A percentile compares a stretch with the other conserved stretches of the same genome.
phyloP scores from a whole-genome alignment of 2,329 filamentous ascomycete species.

The Aphanocladium album region DNA sequence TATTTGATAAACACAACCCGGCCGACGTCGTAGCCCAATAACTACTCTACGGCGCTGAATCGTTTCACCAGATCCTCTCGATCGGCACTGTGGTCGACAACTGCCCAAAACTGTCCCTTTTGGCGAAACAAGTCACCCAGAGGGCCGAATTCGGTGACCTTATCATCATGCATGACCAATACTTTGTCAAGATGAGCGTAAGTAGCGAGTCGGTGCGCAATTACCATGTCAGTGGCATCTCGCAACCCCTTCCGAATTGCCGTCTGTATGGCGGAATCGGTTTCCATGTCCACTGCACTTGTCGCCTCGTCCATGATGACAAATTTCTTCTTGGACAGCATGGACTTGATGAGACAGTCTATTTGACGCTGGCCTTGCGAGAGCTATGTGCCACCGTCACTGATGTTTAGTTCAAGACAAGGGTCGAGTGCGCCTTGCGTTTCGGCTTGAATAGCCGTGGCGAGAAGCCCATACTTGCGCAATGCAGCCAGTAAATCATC shows the following conservation, averaged over 20 bases:
- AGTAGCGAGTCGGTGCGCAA: slow-evolving; percentile 63
- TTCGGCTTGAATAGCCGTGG: not conserved
- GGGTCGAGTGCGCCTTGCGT: not conserved
- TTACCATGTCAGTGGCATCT: slow-evolving; percentile 58
- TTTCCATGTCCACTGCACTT: slow-evolving; percentile 63
- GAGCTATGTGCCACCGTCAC: slow-evolving; percentile 33
- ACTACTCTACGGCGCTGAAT: not conserved
- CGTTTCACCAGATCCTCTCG: not conserved
- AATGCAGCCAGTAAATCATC: slow-evolving; percentile 58
- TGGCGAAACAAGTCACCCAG: slow-evolving; percentile 50
- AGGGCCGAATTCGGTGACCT: slow-evolving; percentile 55
- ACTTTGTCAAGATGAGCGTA: slow-evolving; percentile 65
- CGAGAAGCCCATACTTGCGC: slow-evolving; percentile 56
- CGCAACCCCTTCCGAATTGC: slow-evolving; percentile 48
- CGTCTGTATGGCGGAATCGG: slow-evolving; percentile 61
- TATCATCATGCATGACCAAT: slow-evolving; percentile 57
- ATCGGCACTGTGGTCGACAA: not conserved
- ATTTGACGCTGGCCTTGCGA: slow-evolving; percentile 66
- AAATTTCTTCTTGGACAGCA: slow-evolving; percentile 56
- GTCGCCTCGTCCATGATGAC: slow-evolving; percentile 71
- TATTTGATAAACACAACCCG: no score
- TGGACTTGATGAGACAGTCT: slow-evolving; percentile 58
- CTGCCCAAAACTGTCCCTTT: slow-evolving; percentile 19
- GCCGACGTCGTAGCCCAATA: not conserved
- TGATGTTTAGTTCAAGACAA: not conserved